Evolutionary conservation across 805 yeast genomes (phyloP).

Genomic region (Alloascoidea hylecoeti): DNA sequence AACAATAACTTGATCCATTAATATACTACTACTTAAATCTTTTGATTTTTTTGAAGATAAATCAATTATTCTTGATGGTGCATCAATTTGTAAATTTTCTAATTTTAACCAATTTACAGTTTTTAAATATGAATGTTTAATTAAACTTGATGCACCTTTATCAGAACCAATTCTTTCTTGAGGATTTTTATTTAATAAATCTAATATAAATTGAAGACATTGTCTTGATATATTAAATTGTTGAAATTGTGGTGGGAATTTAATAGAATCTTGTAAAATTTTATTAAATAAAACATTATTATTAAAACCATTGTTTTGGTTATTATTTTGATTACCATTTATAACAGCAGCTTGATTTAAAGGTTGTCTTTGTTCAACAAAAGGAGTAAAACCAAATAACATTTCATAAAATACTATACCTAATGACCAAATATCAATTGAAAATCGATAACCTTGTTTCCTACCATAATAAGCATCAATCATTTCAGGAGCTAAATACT

Average conservation of each 20-base stretch:
- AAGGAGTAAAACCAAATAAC: slow-evolving; percentile 13
- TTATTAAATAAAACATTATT: slow-evolving; percentile 64
- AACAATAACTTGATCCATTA: background rate
- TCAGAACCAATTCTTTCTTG: background rate
- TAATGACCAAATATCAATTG: slow-evolving; percentile 26
- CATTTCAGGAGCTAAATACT: slow-evolving; percentile 16
- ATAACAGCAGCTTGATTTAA: no score
- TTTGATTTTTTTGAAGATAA: background rate
- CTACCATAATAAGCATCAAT: slow-evolving; percentile 27
- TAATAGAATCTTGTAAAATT: slow-evolving; percentile 36
- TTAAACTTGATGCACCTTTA: background rate
- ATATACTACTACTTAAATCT: background rate
- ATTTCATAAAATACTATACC: slow-evolving; percentile 18
- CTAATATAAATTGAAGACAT: slow-evolving; percentile 78
- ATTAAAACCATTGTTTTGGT: slow-evolving; percentile 68
- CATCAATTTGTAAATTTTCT: background rate
- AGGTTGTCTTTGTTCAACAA: slow-evolving; percentile 53
- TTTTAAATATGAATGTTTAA: background rate
- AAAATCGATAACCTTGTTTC: slow-evolving; percentile 91
- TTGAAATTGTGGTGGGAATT: slow-evolving; percentile 64
- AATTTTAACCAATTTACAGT: background rate
- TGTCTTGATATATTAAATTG: slow-evolving; percentile 70
- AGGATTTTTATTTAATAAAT: slow-evolving; percentile 47
- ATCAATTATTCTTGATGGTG: background rate
- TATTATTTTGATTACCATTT: slow-evolving; percentile 89